Percentiles rank a stretch among this genome's conserved stretches.
Conservation (phyloP, 768 basidiomycete genomes). For the Leucocoprinus sp. region DNA sequence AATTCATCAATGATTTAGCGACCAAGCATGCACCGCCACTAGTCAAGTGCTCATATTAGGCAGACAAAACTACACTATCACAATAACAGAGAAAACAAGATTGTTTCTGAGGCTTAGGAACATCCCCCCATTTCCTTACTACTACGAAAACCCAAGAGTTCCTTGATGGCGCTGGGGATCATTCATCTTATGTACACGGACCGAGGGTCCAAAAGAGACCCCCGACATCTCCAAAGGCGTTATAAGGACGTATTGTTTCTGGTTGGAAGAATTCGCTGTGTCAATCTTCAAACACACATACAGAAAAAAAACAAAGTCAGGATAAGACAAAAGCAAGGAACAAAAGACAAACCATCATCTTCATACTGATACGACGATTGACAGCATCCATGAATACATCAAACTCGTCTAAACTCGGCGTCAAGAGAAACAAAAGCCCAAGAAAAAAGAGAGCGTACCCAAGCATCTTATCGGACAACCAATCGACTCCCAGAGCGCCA, state of each 20-base stretch:
- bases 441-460: conserved; percentile 33
- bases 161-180: conserved; percentile 70
- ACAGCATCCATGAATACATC: conserved; percentile 98
- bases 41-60: no score
- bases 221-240: conserved; percentile 92
- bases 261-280: conserved; percentile 77
- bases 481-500: conserved; percentile 96
- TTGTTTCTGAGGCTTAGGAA: no score
- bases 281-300: no score
- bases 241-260: conserved; percentile 91
- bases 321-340: no score
- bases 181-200: conserved; percentile 69
- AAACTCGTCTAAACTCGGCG: conserved; percentile 66
- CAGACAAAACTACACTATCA: background rate
- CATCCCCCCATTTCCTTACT: no score
- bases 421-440: background rate
- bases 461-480: conserved; percentile 91
- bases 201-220: conserved; percentile 55
- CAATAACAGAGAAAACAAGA: no score
- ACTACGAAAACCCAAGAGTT: conserved; percentile 23
- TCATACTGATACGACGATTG: conserved; percentile 88
- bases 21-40: background rate
- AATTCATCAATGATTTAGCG: conserved; percentile 9
- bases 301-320: no score
- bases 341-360: conserved; percentile 87